phyloP scores from a whole-genome alignment of 2,329 filamentous ascomycete genomes.

The Colletotrichum eleusines region DNA sequence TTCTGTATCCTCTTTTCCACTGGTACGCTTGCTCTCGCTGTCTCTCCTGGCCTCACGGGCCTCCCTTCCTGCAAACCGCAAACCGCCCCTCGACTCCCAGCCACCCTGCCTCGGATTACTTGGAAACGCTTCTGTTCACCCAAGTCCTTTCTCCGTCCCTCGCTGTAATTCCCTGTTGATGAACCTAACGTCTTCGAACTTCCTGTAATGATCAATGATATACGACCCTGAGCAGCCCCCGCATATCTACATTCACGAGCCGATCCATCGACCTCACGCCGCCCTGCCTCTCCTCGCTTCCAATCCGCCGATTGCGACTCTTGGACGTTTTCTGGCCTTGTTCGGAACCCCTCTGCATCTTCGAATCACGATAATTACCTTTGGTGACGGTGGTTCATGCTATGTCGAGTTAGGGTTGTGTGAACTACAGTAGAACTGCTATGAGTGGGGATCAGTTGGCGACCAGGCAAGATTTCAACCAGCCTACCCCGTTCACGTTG shows the following conservation, averaged over 20 bases:
- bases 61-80: slow-evolving; percentile 23
- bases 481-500: slow-evolving; percentile 36
- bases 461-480: slow-evolving; percentile 61
- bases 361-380: slow-evolving; percentile 10
- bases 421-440: slow-evolving; percentile 58
- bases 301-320: slow-evolving; percentile 10
- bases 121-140: slow-evolving; percentile 21
- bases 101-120: slow-evolving; percentile 18
- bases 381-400: slow-evolving; percentile 37
- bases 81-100: slow-evolving; percentile 28
- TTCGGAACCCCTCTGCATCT: slow-evolving; percentile 3
- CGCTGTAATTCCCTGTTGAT: slow-evolving; percentile 27
- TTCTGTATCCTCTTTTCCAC: slow-evolving; percentile 21
- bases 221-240: slow-evolving; percentile 39
- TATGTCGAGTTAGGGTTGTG: slow-evolving; percentile 43
- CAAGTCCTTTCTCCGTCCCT: slow-evolving; percentile 16
- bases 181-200: slow-evolving; percentile 32
- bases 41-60: slow-evolving; percentile 25
- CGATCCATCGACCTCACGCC: slow-evolving; percentile 24
- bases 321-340: neutral
- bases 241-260: slow-evolving; percentile 25
- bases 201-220: slow-evolving; percentile 43
- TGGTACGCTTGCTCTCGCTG: slow-evolving; percentile 17
- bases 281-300: neutral
- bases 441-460: slow-evolving; percentile 72